These are phyloP conservation scores for Mucor irregularis DNA, from an alignment of 371 early-diverging fungal genomes.

Conservation along the genomic window DNA sequence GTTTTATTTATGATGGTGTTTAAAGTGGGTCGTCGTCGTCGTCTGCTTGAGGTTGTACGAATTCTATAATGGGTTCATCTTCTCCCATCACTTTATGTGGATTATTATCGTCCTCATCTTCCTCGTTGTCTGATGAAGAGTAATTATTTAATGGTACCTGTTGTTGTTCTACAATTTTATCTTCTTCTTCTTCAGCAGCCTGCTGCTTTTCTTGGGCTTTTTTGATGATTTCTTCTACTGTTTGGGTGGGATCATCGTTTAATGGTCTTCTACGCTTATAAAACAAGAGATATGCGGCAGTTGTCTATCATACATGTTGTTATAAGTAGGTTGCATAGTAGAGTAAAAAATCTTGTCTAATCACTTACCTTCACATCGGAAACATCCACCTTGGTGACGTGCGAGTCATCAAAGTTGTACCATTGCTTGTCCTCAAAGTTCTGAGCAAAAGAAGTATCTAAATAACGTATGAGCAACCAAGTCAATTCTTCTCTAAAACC, in stretches of 20 bases:
- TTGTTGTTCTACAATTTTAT: background rate
- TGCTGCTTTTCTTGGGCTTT: constrained; percentile 24
- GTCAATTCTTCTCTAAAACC: no score
- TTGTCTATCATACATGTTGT: constrained; percentile 38
- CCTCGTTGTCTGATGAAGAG: background rate
- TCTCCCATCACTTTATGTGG: background rate
- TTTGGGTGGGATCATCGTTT: constrained; percentile 2
- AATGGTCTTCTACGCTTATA: constrained; percentile 64
- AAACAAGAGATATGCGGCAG: constrained; percentile 86
- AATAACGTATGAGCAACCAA: background rate
- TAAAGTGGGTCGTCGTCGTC: no score
- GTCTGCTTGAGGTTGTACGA: no score
- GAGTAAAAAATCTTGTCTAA: background rate
- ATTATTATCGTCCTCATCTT: no score
- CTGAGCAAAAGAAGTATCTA: constrained; percentile 90
- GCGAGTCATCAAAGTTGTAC: constrained; percentile 91
- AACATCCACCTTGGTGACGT: constrained; percentile 64
- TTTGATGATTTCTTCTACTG: constrained; percentile 21
- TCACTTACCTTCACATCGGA: constrained; percentile 53
- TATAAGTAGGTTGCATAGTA: background rate
- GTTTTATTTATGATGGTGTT: no score
- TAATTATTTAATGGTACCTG: background rate
- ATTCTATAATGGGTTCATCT: background rate
- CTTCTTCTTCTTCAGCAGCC: constrained; percentile 21
- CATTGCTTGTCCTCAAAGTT: constrained; percentile 71